Base-by-base conservation (phyloP, 352 stramenopile genomes). In the Phytophthora citricola region DNA sequence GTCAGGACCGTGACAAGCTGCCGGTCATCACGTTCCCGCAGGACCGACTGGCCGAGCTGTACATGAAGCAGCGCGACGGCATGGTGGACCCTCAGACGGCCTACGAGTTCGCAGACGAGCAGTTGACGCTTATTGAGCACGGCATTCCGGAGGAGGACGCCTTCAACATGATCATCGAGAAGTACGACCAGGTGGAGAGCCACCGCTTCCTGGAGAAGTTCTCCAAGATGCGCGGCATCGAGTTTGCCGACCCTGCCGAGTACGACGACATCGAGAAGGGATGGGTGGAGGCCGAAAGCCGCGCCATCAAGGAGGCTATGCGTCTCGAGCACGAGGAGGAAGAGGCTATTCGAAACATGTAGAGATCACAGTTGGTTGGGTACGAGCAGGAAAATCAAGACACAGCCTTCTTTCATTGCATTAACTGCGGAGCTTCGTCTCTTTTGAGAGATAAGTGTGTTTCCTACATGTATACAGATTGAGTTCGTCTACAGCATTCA, bases 31-130 rank as follows among this genome's bases (percentile, higher is more conserved):
- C 73, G 73, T 95, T 95, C 73, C 87, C 87, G 26, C 87, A 95
- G 73, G 87, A 95, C 70, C 83, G 87, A 58, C 76, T 95, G 44
- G 87, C 87, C 14, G 83, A 92, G 58, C 67, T 95, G 31, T 95
- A 95, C 71, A 85, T 93, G 75, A 87, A 87, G 69, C 71, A 81
- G 59, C 81, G 82, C 58, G 70, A 88, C 27, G 85, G 82, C 36
- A 63, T 91, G 27, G 76, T 89, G 34, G 87, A 95, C 64, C 71
- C 72, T 57, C 85, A 93, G 71, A 95, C 87, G 9, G 87, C 87
- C 40, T 93, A 93, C 74, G 87, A 95, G 63, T 95, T 95, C 65
- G 87, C 87, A 4, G 87, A 95, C 62, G 87, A 95, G 55, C 87
- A 95, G 63, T 68, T 95, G 41, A 93, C 85, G 66, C 75, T 95